Evolutionary conservation across 2,329 filamentous ascomycete species (phyloP).

Genomic region (Dactylella cylindrospora): DNA sequence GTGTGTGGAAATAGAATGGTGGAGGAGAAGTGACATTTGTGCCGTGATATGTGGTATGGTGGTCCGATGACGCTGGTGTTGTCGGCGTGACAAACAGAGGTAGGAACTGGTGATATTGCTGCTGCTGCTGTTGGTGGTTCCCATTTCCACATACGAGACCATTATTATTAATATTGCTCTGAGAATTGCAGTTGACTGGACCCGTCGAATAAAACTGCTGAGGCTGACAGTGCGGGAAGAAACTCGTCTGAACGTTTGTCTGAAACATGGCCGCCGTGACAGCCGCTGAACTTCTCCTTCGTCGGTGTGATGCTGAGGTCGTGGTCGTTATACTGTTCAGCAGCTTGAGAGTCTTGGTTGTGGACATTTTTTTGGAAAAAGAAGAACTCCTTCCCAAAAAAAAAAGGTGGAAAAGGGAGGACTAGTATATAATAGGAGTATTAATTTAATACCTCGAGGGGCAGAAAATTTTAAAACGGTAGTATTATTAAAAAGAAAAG

Average conservation of each 20-base stretch:
- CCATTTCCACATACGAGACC: no score
- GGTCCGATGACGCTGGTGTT: slow-evolving; percentile 45
- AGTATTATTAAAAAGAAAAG: neutral
- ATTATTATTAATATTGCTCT: no score
- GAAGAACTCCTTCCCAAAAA: no score
- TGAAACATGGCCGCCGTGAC: slow-evolving; percentile 39
- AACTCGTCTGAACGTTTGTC: slow-evolving; percentile 19
- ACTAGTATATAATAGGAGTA: no score
- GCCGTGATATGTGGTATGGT: slow-evolving; percentile 44
- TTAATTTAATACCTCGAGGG: no score
- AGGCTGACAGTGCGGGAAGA: slow-evolving; percentile 32
- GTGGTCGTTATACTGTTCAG: slow-evolving; percentile 34
- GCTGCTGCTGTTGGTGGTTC: no score
- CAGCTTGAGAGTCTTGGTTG: slow-evolving; percentile 40
- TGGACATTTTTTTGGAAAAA: slow-evolving; percentile 11
- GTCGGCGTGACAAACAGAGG: slow-evolving; percentile 43
- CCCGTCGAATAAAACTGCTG: no score
- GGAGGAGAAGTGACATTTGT: slow-evolving; percentile 33
- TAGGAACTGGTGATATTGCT: slow-evolving; percentile 41
- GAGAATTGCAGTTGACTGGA: no score
- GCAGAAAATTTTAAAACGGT: no score
- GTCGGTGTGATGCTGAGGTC: slow-evolving; percentile 32
- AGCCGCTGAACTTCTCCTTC: slow-evolving; percentile 30
- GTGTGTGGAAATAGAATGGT: slow-evolving; percentile 38
- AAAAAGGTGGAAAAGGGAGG: no score